Conservation (phyloP, 208 protist genomes). For the Crithidia bombi region DNA sequence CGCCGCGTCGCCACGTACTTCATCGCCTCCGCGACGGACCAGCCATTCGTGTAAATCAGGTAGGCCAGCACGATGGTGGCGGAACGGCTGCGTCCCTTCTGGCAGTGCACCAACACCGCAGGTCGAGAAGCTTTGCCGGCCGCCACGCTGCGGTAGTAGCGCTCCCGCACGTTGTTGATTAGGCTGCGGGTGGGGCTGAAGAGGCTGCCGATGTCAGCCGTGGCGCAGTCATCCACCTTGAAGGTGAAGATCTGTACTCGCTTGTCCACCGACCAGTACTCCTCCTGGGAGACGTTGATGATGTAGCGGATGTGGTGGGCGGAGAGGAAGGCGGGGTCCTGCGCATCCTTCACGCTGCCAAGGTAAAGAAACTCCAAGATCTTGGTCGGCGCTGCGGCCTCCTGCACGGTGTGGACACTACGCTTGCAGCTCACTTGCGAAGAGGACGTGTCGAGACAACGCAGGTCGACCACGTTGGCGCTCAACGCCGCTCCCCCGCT, state of each 20-base stretch:
- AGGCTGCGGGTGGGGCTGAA: constrained; percentile 62
- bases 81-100: constrained; percentile 84
- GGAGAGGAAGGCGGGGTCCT: constrained; percentile 69
- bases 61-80: constrained; percentile 87
- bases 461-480: constrained; percentile 36
- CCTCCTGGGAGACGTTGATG: constrained; percentile 86
- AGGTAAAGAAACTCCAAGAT: constrained; percentile 86
- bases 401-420: background rate
- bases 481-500: constrained; percentile 6
- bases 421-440: background rate
- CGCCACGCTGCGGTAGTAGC: constrained; percentile 47
- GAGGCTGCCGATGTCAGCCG: constrained; percentile 62
- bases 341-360: constrained; percentile 75
- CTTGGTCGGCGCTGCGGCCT: constrained; percentile 51
- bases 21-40: constrained; percentile 83
- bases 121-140: constrained; percentile 27
- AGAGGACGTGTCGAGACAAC: constrained; percentile 13
- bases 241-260: constrained; percentile 68
- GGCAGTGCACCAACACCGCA: constrained; percentile 84
- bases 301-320: constrained; percentile 72
- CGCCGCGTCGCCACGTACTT: constrained; percentile 67
- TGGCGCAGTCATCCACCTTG: constrained; percentile 64
- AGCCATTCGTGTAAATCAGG: constrained; percentile 81
- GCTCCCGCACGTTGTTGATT: constrained; percentile 54
- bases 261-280: constrained; percentile 84